Evolutionary conservation across 805 yeast species (phyloP).

Genomic region (Starmerella floricola): DNA sequence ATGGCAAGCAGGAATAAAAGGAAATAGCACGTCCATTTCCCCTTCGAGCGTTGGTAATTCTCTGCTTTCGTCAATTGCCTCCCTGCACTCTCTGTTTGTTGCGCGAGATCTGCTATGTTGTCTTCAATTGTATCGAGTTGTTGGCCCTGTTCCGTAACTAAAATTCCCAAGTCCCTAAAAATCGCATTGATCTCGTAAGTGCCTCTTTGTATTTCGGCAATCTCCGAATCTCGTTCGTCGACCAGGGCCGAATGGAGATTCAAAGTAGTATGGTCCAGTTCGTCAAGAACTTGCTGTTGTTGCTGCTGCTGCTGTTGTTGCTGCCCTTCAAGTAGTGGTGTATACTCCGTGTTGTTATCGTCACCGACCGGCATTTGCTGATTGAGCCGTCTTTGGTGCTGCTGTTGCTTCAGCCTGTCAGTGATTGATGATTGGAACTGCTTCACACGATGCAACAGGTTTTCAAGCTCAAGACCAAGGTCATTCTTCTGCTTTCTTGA

Average conservation of each 20-base stretch:
- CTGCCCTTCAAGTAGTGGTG: conserved; percentile 2
- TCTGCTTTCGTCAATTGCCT: conserved; percentile 63
- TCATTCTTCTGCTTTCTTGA: conserved; percentile 10
- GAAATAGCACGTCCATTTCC: conserved; percentile 63
- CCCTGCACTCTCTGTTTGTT: conserved; percentile 56
- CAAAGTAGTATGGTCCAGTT: conserved; percentile 25
- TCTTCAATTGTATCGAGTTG: conserved; percentile 77
- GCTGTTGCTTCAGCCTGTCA: conserved; percentile 7
- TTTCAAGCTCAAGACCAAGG: conserved; percentile 11
- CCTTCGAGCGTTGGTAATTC: conserved; percentile 53
- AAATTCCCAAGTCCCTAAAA: conserved; percentile 63
- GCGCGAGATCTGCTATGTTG: conserved; percentile 51
- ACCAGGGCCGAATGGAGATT: conserved; percentile 32
- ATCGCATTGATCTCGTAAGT: conserved; percentile 77
- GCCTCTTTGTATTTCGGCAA: conserved; percentile 59
- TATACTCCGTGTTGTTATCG: no score
- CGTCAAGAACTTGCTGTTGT: conserved; percentile 32
- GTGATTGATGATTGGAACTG: conserved; percentile 12
- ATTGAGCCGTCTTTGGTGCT: neutral
- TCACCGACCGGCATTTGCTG: no score
- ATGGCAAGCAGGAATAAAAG: conserved; percentile 49
- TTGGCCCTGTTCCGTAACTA: conserved; percentile 75
- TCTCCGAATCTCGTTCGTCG: conserved; percentile 62
- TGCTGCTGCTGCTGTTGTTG: conserved; percentile 20
- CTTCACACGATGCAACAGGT: conserved; percentile 10